phyloP scores from a whole-genome alignment of 768 basidiomycete species.

The Tricholoma terreum region DNA sequence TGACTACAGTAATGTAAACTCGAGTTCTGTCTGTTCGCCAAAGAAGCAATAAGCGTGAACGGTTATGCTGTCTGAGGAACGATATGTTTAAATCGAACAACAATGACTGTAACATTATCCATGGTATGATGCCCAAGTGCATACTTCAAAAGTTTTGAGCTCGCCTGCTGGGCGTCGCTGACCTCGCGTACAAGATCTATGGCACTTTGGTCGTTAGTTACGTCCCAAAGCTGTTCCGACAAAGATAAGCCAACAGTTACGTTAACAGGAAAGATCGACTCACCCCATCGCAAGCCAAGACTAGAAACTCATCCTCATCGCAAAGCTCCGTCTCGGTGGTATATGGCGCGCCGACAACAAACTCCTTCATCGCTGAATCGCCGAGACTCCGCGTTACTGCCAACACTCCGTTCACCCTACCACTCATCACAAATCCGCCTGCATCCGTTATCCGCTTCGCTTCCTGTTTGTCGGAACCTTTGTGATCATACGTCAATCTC shows the following conservation, averaged over 20 bases:
- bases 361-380: constrained; percentile 99
- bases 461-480: constrained; percentile 95
- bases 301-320: constrained; percentile 89
- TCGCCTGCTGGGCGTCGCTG: constrained; percentile 80
- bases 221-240: constrained; percentile 84
- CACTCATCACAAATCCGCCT: constrained; percentile 98
- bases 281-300: constrained; percentile 97
- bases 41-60: not conserved
- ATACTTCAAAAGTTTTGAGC: constrained; percentile 69
- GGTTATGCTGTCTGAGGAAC: constrained; percentile 17
- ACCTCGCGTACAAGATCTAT: constrained; percentile 77
- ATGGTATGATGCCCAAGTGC: constrained; percentile 87
- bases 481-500: constrained; percentile 96
- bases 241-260: constrained; percentile 9
- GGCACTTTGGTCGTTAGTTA: constrained; percentile 86
- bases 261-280: constrained; percentile 29
- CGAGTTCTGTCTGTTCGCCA: not conserved
- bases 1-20: not conserved
- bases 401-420: constrained; percentile 95
- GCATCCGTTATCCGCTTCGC: constrained; percentile 97
- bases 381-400: constrained; percentile 95
- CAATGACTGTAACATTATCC: constrained; percentile 92
- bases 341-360: constrained; percentile 96
- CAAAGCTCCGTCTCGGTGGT: constrained; percentile 96
- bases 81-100: constrained; percentile 74